Evolutionary conservation across 2,329 filamentous ascomycete genomes (phyloP).

Genomic region (Zasmidium angulare): DNA sequence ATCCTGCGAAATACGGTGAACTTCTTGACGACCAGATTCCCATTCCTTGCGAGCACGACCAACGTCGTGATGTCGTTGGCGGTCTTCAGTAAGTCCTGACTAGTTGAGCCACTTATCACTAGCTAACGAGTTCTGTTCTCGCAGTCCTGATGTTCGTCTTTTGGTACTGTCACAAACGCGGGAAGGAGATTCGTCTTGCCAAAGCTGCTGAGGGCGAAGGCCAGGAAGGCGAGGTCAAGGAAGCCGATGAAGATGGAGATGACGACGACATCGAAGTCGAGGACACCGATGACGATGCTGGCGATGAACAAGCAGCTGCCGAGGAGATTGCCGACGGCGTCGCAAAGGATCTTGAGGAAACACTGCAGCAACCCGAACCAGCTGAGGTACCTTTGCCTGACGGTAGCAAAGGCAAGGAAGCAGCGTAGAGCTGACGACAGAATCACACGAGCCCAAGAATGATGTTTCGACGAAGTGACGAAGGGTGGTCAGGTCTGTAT

Average conservation of each 20-base stretch:
- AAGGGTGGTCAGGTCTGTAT: background rate
- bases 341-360: slow-evolving; percentile 18
- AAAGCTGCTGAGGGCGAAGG: slow-evolving; percentile 17
- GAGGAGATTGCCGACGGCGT: slow-evolving; percentile 3
- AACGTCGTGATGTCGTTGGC: slow-evolving; percentile 90
- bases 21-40: slow-evolving; percentile 82
- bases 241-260: slow-evolving; percentile 17
- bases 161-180: slow-evolving; percentile 98
- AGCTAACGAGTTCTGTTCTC: background rate
- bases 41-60: slow-evolving; percentile 78
- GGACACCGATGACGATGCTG: slow-evolving; percentile 19
- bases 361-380: slow-evolving; percentile 26
- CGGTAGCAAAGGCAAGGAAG: background rate
- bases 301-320: slow-evolving; percentile 3
- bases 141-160: slow-evolving; percentile 85
- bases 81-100: slow-evolving; percentile 71
- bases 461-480: background rate
- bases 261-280: slow-evolving; percentile 26
- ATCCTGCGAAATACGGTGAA: slow-evolving; percentile 90
- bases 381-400: slow-evolving; percentile 25
- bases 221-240: slow-evolving; percentile 13
- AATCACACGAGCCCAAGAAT: background rate
- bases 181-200: slow-evolving; percentile 75
- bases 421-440: background rate
- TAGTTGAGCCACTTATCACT: no score